Conservation (phyloP, 805 yeast genomes). For the Saccharomyces kudriavzevii region DNA sequence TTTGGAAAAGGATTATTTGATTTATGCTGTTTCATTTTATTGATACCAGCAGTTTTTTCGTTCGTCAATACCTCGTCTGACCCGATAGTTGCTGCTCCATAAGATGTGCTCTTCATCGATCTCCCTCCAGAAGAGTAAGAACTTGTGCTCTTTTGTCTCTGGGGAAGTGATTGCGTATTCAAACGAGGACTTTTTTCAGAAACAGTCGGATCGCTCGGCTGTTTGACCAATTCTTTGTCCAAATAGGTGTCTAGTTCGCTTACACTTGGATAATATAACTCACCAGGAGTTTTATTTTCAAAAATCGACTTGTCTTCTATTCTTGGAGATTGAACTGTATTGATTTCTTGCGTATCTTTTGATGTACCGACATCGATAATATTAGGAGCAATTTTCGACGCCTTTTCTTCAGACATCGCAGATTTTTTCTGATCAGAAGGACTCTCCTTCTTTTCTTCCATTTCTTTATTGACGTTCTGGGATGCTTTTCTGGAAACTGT, state of each 20-base stretch:
- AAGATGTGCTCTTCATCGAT: conserved; percentile 8
- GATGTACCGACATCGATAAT: not conserved
- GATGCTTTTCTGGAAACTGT: not conserved
- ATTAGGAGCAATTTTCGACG: conserved; percentile 4
- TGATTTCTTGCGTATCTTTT: conserved; percentile 4
- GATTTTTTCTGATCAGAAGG: conserved; percentile 4
- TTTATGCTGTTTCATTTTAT: conserved; percentile 22
- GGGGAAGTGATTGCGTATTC: conserved; percentile 6
- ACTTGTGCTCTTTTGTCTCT: conserved; percentile 18
- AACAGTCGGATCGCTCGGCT: not conserved
- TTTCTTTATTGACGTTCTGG: not conserved
- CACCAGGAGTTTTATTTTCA: not conserved
- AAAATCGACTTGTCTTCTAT: conserved; percentile 2
- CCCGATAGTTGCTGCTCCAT: not conserved
- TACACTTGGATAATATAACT: conserved; percentile 17
- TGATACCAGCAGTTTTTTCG: conserved; percentile 3
- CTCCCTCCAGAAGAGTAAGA: conserved; percentile 16
- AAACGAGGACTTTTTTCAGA: not conserved
- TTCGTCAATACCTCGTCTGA: conserved; percentile 6
- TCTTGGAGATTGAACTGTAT: conserved; percentile 4
- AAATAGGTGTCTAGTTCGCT: conserved; percentile 12
- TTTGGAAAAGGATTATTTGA: conserved; percentile 30
- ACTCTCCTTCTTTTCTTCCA: not conserved
- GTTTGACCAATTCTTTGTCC: conserved; percentile 1
- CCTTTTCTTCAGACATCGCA: conserved; percentile 1